Conservation (phyloP, 2,329 filamentous ascomycete genomes). For the Madurella fahalii region DNA sequence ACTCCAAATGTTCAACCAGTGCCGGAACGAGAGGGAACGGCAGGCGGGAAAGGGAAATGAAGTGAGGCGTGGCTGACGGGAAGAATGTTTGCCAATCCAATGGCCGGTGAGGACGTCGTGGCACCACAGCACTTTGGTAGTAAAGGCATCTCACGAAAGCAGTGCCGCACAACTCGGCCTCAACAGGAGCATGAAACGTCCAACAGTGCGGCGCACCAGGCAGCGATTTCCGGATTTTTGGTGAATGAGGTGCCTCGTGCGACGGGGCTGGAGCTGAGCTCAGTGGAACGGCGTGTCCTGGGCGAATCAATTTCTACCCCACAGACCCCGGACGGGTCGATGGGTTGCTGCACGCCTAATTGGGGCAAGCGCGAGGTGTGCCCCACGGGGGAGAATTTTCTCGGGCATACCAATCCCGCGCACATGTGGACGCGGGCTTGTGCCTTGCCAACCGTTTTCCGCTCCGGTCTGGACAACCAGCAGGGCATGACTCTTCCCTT, state of each 20-base stretch:
- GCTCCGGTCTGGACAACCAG: not conserved
- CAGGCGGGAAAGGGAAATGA: not conserved
- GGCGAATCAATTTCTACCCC: conserved; percentile 17
- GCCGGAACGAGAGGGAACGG: not conserved
- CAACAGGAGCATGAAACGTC: not conserved
- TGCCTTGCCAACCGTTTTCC: not conserved
- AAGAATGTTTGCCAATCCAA: conserved; percentile 7
- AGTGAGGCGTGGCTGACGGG: not conserved
- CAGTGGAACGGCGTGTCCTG: not conserved
- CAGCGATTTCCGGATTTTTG: conserved; percentile 7
- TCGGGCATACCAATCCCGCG: not conserved
- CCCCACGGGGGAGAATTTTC: conserved; percentile 21
- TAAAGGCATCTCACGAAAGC: conserved; percentile 5
- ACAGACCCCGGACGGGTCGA: conserved; percentile 19
- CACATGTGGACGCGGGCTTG: not conserved
- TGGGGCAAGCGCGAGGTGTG: conserved; percentile 11
- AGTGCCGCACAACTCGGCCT: not conserved
- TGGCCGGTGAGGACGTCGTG: not conserved
- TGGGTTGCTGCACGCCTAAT: conserved; percentile 2
- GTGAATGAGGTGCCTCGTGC: not conserved
- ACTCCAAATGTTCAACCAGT: not conserved
- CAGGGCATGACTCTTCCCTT: not conserved
- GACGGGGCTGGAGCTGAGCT: conserved; percentile 12
- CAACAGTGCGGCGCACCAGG: conserved; percentile 11
- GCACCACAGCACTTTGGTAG: not conserved